Evolutionary conservation across 1,139 yeast species (phyloP).

Genomic region (Hemisphaericaspora xylofermentans): DNA sequence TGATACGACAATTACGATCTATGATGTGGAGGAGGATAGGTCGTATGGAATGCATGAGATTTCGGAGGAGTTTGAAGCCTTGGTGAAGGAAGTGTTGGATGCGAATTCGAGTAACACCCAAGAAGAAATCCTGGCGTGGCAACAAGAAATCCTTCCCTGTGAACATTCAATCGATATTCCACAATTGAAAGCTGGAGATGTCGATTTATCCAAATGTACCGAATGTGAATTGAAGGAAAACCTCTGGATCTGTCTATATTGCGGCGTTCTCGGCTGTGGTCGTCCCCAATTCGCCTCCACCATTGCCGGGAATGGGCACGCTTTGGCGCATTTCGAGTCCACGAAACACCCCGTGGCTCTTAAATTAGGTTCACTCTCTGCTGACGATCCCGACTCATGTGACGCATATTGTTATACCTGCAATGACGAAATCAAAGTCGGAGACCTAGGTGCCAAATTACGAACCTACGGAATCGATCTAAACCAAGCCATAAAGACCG

Average conservation of each 20-base stretch:
- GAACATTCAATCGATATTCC: conserved; percentile 61
- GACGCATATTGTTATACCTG: conserved; percentile 89
- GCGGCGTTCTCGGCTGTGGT: conserved; percentile 91
- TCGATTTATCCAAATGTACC: conserved; percentile 48
- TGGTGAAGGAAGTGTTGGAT: conserved; percentile 51
- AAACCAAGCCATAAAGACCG: conserved; percentile 59
- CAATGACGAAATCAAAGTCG: conserved; percentile 85
- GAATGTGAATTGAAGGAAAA: conserved; percentile 65
- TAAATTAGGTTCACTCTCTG: conserved; percentile 83
- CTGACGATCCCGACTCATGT: conserved; percentile 51
- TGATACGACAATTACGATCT: conserved; percentile 47
- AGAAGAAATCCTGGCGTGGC: conserved; percentile 89
- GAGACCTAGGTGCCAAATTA: conserved; percentile 51
- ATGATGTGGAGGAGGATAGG: conserved; percentile 36
- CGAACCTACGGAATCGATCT: conserved; percentile 70
- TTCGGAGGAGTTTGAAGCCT: conserved; percentile 21
- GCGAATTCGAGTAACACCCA: conserved; percentile 67
- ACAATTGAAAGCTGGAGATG: conserved; percentile 34
- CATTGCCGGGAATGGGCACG: conserved; percentile 91
- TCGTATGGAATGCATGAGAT: conserved; percentile 20
- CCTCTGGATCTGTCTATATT: conserved; percentile 86
- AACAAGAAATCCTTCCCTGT: conserved; percentile 79
- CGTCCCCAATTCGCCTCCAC: conserved; percentile 85
- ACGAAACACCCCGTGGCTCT: conserved; percentile 78
- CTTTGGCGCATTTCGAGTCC: conserved; percentile 61